Conservation (phyloP, 352 stramenopile genomes). For the Phytophthora pluvialis region DNA sequence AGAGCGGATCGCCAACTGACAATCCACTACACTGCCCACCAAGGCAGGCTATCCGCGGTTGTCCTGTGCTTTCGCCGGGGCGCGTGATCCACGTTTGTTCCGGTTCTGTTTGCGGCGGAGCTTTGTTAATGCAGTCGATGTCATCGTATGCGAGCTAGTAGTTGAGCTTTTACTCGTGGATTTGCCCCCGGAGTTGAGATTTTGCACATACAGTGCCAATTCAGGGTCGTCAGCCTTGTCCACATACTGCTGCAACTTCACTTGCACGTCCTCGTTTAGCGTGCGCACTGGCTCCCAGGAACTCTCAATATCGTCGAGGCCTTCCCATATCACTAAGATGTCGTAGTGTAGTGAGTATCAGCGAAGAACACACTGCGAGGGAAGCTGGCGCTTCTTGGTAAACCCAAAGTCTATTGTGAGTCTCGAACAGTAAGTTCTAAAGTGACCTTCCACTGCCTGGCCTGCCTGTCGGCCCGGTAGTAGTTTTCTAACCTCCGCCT, state of each 20-base stretch:
- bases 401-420: slow-evolving; percentile 7
- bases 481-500: neutral
- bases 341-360: no score
- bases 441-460: neutral
- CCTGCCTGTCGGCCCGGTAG: neutral
- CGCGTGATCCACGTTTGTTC: no score
- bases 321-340: no score
- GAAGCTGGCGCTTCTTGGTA: neutral
- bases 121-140: no score
- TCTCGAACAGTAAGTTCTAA: slow-evolving; percentile 5
- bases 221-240: neutral
- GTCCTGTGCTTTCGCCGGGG: no score
- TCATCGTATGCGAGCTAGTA: no score
- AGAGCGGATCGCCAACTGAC: no score
- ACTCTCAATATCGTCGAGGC: no score
- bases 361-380: neutral
- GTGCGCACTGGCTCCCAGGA: neutral
- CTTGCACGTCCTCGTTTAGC: neutral
- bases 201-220: neutral
- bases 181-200: neutral
- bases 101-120: no score
- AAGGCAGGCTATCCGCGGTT: no score
- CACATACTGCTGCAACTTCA: neutral
- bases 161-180: no score
- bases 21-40: no score